phyloP scores from a whole-genome alignment of 2,329 filamentous ascomycete genomes.

The Cyclaneusma minus region DNA sequence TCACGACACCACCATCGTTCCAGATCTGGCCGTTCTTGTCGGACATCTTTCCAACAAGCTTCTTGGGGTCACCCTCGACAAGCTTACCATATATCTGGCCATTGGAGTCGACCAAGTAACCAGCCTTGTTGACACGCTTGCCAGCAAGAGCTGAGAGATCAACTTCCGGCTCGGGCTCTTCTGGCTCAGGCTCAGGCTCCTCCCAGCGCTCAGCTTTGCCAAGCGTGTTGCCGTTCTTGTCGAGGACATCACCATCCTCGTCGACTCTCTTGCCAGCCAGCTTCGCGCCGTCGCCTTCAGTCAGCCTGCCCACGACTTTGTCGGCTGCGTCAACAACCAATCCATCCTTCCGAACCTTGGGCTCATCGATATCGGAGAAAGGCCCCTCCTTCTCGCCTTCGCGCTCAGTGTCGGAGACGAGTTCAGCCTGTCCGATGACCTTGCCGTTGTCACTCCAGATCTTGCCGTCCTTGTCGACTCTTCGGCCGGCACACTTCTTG shows the following conservation, averaged over 20 bases:
- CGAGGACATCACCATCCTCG: conserved; percentile 52
- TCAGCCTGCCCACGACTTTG: conserved; percentile 40
- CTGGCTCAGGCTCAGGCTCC: conserved; percentile 25
- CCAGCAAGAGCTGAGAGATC: conserved; percentile 50
- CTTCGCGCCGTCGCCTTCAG: conserved; percentile 47
- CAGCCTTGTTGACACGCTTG: conserved; percentile 57
- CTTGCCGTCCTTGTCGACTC: conserved; percentile 48
- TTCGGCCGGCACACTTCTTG: conserved; percentile 47
- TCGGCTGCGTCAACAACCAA: conserved; percentile 33
- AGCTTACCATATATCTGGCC: conserved; percentile 47
- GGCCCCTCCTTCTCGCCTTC: conserved; percentile 32
- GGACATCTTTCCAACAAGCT: conserved; percentile 51
- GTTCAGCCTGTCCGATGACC: conserved; percentile 50
- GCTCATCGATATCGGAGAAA: conserved; percentile 42
- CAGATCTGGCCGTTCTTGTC: conserved; percentile 58
- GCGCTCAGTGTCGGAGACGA: conserved; percentile 39
- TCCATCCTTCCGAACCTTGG: conserved; percentile 35
- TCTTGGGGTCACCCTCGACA: conserved; percentile 48
- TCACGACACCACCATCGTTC: conserved; percentile 56
- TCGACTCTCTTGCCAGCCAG: conserved; percentile 52
- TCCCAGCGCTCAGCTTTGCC: conserved; percentile 57
- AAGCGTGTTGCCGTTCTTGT: conserved; percentile 50
- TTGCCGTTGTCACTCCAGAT: conserved; percentile 59
- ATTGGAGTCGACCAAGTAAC: conserved; percentile 39
- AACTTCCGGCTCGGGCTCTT: conserved; percentile 30